Percentiles rank a stretch among this genome's conserved stretches.
These are phyloP conservation scores for Picea abies DNA, from an alignment of 83 land plant genomes.

Conservation along the genomic window DNA sequence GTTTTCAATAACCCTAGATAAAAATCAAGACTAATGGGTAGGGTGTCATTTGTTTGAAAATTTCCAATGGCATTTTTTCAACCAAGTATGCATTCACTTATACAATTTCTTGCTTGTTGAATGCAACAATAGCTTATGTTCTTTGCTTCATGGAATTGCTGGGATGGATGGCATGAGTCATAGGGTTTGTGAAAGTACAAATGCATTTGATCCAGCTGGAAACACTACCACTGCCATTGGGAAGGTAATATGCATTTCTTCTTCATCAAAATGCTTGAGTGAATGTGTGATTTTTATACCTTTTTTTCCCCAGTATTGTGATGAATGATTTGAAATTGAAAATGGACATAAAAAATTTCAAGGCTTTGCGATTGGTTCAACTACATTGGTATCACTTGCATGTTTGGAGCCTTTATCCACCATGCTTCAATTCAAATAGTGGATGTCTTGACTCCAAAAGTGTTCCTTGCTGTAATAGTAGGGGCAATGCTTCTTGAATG, in stretches of 20 bases:
- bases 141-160: constrained; percentile 57
- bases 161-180: constrained; percentile 92
- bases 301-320: too few relatives aligned
- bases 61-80: too few relatives aligned
- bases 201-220: constrained; percentile 91
- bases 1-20: too few relatives aligned
- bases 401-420: constrained; percentile 75
- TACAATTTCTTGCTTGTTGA: too few relatives aligned
- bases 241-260: constrained; percentile 41
- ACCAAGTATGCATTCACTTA: too few relatives aligned
- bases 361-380: constrained; percentile 70
- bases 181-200: constrained; percentile 76
- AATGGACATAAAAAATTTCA: too few relatives aligned
- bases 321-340: too few relatives aligned
- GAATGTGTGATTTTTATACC: too few relatives aligned
- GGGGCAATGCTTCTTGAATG: constrained; percentile 83
- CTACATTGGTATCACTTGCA: constrained; percentile 69
- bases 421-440: constrained; percentile 56
- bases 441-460: constrained; percentile 66
- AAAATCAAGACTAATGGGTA: too few relatives aligned
- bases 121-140: too few relatives aligned
- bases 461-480: constrained; percentile 66
- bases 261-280: too few relatives aligned
- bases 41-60: too few relatives aligned
- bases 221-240: constrained; percentile 95